phyloP scores from a whole-genome alignment of 148 eudicot genomes.

The Silene uniflora region DNA sequence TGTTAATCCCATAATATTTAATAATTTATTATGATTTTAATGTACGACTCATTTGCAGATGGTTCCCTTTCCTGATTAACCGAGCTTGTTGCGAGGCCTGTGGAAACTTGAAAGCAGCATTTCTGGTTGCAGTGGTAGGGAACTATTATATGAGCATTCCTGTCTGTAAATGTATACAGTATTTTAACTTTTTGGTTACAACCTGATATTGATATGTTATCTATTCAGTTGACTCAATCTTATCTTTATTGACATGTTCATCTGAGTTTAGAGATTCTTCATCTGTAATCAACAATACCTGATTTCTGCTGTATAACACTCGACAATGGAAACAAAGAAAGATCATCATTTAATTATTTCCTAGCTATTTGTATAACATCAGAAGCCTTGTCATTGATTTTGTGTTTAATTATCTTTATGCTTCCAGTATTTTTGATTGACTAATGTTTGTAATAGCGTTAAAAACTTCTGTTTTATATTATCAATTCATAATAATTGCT shows the following conservation, averaged over 20 bases:
- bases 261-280: neutral
- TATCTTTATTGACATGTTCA: neutral
- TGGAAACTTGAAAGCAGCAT: constrained; percentile 96
- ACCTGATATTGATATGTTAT: neutral
- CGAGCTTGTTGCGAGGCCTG: constrained; percentile 96
- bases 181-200: neutral
- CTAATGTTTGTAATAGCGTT: neutral
- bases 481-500: neutral
- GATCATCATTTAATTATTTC: neutral
- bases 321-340: neutral
- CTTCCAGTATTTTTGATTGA: neutral
- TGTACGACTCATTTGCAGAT: constrained; percentile 43
- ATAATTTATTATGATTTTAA: neutral
- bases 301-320: neutral
- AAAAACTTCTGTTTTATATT: neutral
- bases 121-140: constrained; percentile 93
- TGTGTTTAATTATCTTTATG: neutral
- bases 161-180: neutral
- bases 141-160: neutral
- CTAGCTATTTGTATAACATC: too few species aligned
- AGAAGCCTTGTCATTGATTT: neutral
- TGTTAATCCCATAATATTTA: neutral
- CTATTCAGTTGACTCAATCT: neutral
- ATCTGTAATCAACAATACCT: neutral
- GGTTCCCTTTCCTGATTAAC: constrained; percentile 87